phyloP scores from a whole-genome alignment of 2,329 filamentous ascomycete genomes.

The Verticillium nubilum region DNA sequence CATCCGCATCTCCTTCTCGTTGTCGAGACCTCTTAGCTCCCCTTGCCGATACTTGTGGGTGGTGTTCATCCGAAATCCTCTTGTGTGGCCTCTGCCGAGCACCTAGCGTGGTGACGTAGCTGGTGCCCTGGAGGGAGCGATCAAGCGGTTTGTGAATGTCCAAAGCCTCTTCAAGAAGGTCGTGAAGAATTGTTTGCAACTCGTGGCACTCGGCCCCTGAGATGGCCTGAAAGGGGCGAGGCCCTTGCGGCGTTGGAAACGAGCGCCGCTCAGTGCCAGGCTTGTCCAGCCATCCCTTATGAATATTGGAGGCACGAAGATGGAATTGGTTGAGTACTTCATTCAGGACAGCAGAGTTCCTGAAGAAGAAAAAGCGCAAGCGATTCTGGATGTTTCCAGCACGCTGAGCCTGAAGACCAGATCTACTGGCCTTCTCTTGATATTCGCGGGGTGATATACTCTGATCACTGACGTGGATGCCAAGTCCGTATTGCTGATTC shows the following conservation, averaged over 20 bases:
- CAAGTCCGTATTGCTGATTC: not conserved
- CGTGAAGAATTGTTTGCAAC: constrained; percentile 2
- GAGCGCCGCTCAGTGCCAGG: not conserved
- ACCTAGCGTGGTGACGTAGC: not conserved
- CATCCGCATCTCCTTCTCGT: not conserved
- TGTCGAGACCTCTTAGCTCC: not conserved
- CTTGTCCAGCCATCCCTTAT: constrained; percentile 3
- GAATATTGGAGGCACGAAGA: constrained; percentile 1
- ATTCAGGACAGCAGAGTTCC: not conserved
- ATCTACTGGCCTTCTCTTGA: not conserved
- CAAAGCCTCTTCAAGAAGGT: not conserved
- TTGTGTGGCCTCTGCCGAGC: not conserved
- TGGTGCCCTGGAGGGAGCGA: not conserved
- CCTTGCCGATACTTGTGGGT: not conserved
- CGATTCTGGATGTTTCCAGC: not conserved
- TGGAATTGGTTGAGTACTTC: constrained; percentile 2
- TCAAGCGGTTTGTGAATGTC: not conserved
- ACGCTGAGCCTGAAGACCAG: not conserved
- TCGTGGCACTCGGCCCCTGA: constrained; percentile 1
- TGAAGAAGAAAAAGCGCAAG: constrained; percentile 2
- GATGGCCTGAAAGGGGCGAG: not conserved
- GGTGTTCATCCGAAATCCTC: not conserved
- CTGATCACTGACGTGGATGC: not conserved
- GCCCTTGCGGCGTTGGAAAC: not conserved
- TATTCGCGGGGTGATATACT: not conserved